These are phyloP conservation scores for Rachicladosporium sp. DNA, from an alignment of 2,329 filamentous ascomycete species.

Conservation along the genomic window DNA sequence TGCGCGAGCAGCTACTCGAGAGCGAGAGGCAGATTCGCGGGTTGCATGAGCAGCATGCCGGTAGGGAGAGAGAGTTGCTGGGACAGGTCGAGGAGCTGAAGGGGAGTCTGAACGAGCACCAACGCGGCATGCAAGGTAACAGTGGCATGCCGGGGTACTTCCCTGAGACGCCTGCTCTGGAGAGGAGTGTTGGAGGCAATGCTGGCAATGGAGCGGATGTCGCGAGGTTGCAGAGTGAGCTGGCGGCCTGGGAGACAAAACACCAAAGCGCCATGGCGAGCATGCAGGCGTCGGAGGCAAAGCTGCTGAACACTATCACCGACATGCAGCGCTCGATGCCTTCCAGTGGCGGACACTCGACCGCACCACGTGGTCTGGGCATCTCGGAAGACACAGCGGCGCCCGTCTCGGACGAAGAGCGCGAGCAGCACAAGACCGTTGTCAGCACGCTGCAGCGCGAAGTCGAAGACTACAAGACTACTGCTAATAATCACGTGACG, in stretches of 20 bases:
- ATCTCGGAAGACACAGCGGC: slow-evolving; percentile 1
- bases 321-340: slow-evolving; percentile 53
- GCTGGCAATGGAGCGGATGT: slow-evolving; percentile 9
- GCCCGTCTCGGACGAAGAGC: slow-evolving; percentile 27
- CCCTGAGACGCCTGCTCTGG: slow-evolving; percentile 25
- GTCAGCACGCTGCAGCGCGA: slow-evolving; percentile 53
- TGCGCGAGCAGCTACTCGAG: slow-evolving; percentile 78
- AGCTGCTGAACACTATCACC: slow-evolving; percentile 58
- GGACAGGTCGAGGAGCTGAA: slow-evolving; percentile 60
- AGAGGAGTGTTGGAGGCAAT: slow-evolving; percentile 5
- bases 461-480: slow-evolving; percentile 67
- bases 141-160: slow-evolving; percentile 26
- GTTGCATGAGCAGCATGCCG: slow-evolving; percentile 59
- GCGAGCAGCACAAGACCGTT: slow-evolving; percentile 36
- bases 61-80: slow-evolving; percentile 62
- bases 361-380: slow-evolving; percentile 4
- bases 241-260: slow-evolving; percentile 62
- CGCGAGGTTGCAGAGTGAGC: slow-evolving; percentile 54
- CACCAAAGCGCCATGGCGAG: slow-evolving; percentile 59
- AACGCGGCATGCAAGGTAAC: slow-evolving; percentile 2
- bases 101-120: slow-evolving; percentile 34
- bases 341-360: neutral
- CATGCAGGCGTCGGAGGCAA: slow-evolving; percentile 59
- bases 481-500: slow-evolving; percentile 54
- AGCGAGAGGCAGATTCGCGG: slow-evolving; percentile 66